Base-by-base conservation (phyloP, 2,329 filamentous ascomycete species). In the Aspergillus neoniger region DNA sequence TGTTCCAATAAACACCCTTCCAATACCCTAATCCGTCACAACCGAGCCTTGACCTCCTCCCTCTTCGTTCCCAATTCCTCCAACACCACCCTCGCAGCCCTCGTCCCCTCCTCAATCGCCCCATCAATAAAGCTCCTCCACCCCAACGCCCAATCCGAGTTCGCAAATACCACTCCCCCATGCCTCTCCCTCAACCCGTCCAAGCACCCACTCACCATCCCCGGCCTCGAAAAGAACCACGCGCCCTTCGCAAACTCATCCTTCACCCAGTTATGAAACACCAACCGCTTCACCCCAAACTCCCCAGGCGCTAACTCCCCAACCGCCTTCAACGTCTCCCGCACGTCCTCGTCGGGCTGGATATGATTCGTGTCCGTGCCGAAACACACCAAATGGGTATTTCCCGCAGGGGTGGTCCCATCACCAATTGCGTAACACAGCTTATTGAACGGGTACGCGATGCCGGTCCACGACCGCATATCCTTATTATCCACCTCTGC, bases 381-480 rank as follows among this genome's bases (percentile, higher is more conserved):
- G 54, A 83, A 83, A 1, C 74, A 73, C 0, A 83, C 81, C 1
- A 83, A 68, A 38, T 83, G 81, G 0, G 80, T 81, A 41, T 82
- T 82, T 0, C 81, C 80, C 0, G 74, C 73, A 0, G 78, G 77
- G 0, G 79, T 81, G 0, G 72, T 75, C 0, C 81, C 81, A 57
- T 83, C 81, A 0, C 77, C 81, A 5, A 81, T 75, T 0, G 73
- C 77, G 49, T 79, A 82, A 3, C 74, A 71, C 0, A 83, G 71
- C 15, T 75, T 73, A 17, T 81, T 81, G 10, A 75, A 67, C 0
- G 80, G 79, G 57, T 79, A 81, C 10, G 74, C 75, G 2, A 82
- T 73, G 2, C 77, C 76, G 0, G 76, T 78, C 72, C 77, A 81
- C 0, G 79, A 81, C 0, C 79, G 70, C 48, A 83, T 67, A 23